These are phyloP conservation scores for Solanum verrucosum DNA, from an alignment of 257 asterid genomes.

Conservation along the genomic window DNA sequence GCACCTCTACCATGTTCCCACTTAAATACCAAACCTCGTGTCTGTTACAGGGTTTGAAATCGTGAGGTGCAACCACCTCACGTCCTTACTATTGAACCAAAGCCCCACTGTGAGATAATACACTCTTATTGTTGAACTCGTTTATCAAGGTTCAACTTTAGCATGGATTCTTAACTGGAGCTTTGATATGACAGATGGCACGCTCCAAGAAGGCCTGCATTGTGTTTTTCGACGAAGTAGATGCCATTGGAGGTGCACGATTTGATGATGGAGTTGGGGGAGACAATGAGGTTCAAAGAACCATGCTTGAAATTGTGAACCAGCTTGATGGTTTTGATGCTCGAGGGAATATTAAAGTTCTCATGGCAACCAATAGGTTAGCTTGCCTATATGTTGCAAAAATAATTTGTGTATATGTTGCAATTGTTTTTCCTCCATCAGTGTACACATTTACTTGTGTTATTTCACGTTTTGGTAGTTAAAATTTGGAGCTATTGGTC, in stretches of 20 bases:
- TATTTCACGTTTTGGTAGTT: neutral
- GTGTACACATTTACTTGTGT: neutral
- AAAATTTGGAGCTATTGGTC: neutral
- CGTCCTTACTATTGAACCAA: neutral
- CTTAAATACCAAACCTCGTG: neutral
- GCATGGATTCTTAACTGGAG: neutral
- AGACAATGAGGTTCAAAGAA: conserved; percentile 95
- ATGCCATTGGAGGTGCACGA: conserved; percentile 98
- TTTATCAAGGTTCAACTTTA: neutral
- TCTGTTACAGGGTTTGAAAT: neutral
- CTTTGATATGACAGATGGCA: conserved; percentile 62
- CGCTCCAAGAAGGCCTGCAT: conserved; percentile 98
- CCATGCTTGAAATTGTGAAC: conserved; percentile 97
- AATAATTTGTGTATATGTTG: neutral
- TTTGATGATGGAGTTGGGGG: conserved; percentile 98
- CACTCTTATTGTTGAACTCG: neutral
- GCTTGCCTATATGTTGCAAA: neutral
- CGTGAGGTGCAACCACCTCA: neutral
- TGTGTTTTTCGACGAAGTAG: conserved; percentile 91
- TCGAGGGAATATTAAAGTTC: conserved; percentile 95
- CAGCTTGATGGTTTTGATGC: conserved; percentile 99
- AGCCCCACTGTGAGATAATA: neutral
- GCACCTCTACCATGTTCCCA: neutral
- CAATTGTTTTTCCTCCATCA: neutral
- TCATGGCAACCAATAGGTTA: conserved; percentile 97